Evolutionary conservation across 2,329 filamentous ascomycete species (phyloP).

Genomic region (Capronia americana): DNA sequence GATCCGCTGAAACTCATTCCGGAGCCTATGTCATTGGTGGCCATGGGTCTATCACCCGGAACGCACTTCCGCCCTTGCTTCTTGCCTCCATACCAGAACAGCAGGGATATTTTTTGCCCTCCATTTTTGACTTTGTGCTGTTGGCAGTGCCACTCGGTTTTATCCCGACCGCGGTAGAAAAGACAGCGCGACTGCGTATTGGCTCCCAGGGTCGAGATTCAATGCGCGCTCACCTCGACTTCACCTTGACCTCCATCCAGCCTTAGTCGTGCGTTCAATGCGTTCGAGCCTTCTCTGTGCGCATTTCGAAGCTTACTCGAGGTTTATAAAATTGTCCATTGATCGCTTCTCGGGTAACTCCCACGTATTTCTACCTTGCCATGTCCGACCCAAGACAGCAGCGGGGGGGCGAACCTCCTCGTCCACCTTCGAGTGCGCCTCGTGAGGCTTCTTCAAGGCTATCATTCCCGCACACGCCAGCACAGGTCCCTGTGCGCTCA

Average conservation of each 20-base stretch:
- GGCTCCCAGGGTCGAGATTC: background rate
- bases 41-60: background rate
- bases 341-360: background rate
- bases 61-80: background rate
- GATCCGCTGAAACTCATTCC: background rate
- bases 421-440: constrained; percentile 8
- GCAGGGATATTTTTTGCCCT: background rate
- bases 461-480: constrained; percentile 15
- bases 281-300: background rate
- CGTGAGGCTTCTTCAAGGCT: constrained; percentile 13
- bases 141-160: background rate
- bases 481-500: constrained; percentile 24
- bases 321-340: background rate
- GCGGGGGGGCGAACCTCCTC: constrained; percentile 16
- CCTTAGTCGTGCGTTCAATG: background rate
- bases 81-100: background rate
- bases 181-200: background rate
- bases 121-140: background rate
- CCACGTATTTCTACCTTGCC: background rate
- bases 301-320: background rate
- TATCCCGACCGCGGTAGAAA: background rate
- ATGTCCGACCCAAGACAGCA: constrained; percentile 27
- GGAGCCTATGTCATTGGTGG: background rate
- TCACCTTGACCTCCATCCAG: background rate
- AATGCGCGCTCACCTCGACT: background rate